Conservation (phyloP, 495 filamentous ascomycete genomes). For the Tuber microsphaerosporum region DNA sequence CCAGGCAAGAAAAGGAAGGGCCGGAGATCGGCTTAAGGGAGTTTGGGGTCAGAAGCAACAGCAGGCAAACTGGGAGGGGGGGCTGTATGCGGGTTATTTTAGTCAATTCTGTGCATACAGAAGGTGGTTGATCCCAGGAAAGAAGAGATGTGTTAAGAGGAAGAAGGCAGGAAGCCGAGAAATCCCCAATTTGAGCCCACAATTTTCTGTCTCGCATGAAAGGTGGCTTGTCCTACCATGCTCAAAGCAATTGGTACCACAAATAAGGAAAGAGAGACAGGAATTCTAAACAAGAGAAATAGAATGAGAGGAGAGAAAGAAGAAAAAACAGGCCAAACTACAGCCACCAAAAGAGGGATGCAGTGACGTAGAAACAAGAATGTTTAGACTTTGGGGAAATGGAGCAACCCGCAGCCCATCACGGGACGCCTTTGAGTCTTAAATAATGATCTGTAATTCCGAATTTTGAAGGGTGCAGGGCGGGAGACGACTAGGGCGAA, state of each 20-base stretch:
- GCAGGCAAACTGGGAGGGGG: conserved; percentile 28
- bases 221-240: not conserved
- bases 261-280: not conserved
- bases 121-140: not conserved
- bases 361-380: not conserved
- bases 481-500: not conserved
- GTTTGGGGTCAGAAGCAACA: conserved; percentile 17
- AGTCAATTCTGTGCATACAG: not conserved
- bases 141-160: no score
- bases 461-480: not conserved
- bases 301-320: not conserved
- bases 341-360: not conserved
- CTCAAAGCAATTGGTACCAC: not conserved
- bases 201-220: not conserved
- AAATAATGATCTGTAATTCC: not conserved
- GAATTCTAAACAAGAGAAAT: not conserved
- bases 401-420: not conserved
- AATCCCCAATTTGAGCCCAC: not conserved
- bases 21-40: conserved; percentile 14
- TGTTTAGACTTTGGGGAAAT: not conserved
- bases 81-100: conserved; percentile 1
- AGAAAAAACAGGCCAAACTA: not conserved
- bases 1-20: conserved; percentile 29
- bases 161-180: not conserved
- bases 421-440: not conserved